Evolutionary conservation across 2,329 filamentous ascomycete genomes (phyloP), one percentile per base, ranked within the genome.

Genomic region (Pseudogymnoascus sp.): DNA sequence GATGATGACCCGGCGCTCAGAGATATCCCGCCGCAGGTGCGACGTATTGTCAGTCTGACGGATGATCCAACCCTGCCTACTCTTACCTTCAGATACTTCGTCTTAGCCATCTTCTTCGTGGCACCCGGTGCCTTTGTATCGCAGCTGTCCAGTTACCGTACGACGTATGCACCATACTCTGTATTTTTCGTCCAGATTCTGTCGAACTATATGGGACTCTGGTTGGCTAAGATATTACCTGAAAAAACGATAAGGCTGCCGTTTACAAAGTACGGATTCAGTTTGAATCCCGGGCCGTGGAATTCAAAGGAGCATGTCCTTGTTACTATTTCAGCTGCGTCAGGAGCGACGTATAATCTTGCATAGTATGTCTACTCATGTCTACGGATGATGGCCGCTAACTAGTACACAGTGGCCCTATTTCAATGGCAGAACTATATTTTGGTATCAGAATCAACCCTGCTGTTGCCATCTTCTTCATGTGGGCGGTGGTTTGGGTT

Each of bases 171-270:
- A 11, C 71, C 71, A 48, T 87, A 85, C 69, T 84, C 83, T 0
- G 79, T 86, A 60, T 85, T 86, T 71, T 86, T 87, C 66, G 83
- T 86, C n/a, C 79, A 81, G 69, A 78, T 81, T 45, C 71, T 81
- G 3, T 73, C 81, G 0, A 81, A 75, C 16, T 81, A 81, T 0
- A 75, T 79, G 19, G 81, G 77, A 4, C 78, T 78, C 45, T 71
- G 76, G 6, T 73, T 81, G 36, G 79, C 79, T 11, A 76, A 68
- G 43, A 66, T 74, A 13, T 68, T 83, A 0, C 81, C 81, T 0
- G 76, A 79, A 62, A 79, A 77, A 74, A 77, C 78, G 3, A 65
- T 83, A 63, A 78, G 74, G 0, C 62, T 81, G 4, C 74, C 74
- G 6, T 77, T 77, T 16, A 75, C 73, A 1, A 72, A 74, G 16